Evolutionary conservation across 1,284 basidiomycete species (phyloP), one percentile per base, ranked within the genome.

Genomic region (Austroboletus niveus): DNA sequence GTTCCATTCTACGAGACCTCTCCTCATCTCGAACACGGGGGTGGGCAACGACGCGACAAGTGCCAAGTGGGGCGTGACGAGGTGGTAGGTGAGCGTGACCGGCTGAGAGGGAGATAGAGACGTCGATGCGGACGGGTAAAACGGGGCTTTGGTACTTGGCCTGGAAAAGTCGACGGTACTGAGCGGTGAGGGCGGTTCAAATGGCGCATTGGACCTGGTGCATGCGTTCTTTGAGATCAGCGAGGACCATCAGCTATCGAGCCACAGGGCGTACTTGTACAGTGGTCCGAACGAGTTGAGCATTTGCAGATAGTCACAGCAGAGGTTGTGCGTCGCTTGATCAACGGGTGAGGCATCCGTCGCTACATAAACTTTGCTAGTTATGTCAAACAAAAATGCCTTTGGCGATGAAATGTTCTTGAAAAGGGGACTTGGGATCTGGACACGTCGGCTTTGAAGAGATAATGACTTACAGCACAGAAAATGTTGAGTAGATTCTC

Each of bases 341-440:
- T 98, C 95, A 29, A 97, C 91, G 0, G 96, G 93, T 0, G 92
- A 92, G 17, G 89, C 86, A 65, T 99, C 96, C 7, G 94, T 94
- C 1, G 94, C 94, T 20, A 98, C 80, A 61, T 94, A 96, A 32
- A 98, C 77, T 48, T 92, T 80, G 17, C 92, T 92, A 6, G 80
- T 80, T 5, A 85, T 84, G 66, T 99, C 96, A 62, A 98, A 98
- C 11, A 98, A 71, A 68, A 95, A 98, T 0, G 92, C 90, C 69
- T 97, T 98, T 38, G 92, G 87, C 42, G 94, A 89, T 60, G 90
- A 88, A 1, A 90, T 94, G 55, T 93, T 92, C 86, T 94, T 50
- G 63, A 44, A 32, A 29, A 8, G 51, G 45, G 24, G 45, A 22
- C 12, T 53, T 3, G 47, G 45, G 55, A 27, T 7, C 10, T 6